Conservation (phyloP, 2,329 filamentous ascomycete species). For the Pseudonectria buxi region DNA sequence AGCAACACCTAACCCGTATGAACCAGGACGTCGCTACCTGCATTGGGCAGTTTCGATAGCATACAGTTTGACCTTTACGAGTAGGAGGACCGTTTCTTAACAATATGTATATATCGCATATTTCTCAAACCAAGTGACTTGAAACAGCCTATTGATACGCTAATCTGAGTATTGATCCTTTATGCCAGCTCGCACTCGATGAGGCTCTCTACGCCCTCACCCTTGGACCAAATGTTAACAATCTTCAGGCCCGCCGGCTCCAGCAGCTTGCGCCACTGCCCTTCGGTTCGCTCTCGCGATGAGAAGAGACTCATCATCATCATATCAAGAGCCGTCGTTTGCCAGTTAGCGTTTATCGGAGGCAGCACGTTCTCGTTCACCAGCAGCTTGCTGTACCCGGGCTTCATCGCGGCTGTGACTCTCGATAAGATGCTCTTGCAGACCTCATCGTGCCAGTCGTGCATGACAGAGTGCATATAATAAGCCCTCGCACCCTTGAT, state of each 20-base stretch:
- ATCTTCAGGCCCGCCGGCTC: constrained; percentile 29
- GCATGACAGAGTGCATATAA: constrained; percentile 35
- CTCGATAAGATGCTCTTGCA: constrained; percentile 24
- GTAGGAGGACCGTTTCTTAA: too few species aligned
- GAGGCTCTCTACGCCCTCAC: constrained; percentile 30
- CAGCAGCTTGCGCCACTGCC: constrained; percentile 28
- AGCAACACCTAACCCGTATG: too few species aligned
- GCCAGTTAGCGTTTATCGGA: constrained; percentile 26
- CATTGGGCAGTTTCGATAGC: too few species aligned
- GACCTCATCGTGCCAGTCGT: constrained; percentile 35
- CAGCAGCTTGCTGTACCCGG: constrained; percentile 31
- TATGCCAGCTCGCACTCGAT: constrained; percentile 30
- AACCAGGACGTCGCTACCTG: too few species aligned
- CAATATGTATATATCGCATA: too few species aligned
- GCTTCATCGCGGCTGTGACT: constrained; percentile 29
- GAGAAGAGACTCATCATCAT: constrained; percentile 27
- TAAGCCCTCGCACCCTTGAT: constrained; percentile 36
- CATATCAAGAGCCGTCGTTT: constrained; percentile 32
- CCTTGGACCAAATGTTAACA: constrained; percentile 26
- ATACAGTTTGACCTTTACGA: too few species aligned
- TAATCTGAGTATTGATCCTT: too few species aligned
- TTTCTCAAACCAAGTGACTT: too few species aligned
- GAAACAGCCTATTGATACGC: too few species aligned
- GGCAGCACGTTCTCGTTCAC: constrained; percentile 34
- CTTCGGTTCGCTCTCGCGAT: constrained; percentile 29